These are phyloP conservation scores for Zygnema cylindricum DNA, from an alignment of 139 green algal species.

Conservation along the genomic window DNA sequence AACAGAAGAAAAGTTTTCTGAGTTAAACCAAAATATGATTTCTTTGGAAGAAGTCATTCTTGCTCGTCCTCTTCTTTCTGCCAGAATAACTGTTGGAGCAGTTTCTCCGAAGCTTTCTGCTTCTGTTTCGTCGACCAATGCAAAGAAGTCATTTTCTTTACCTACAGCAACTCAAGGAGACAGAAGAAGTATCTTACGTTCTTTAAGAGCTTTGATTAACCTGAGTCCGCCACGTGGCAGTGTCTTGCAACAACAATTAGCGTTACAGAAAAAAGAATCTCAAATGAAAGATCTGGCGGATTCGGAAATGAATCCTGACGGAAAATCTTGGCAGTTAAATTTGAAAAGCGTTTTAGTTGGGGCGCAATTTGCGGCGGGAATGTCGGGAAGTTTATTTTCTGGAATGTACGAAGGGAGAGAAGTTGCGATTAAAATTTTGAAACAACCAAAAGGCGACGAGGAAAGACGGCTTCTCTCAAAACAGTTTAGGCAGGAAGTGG, in stretches of 20 bases:
- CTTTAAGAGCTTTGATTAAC: not conserved
- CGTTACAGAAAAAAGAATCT: no score
- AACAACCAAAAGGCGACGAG: not conserved
- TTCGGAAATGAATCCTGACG: not conserved
- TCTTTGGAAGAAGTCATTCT: no score
- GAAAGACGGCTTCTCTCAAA: not conserved
- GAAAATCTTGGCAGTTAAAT: not conserved
- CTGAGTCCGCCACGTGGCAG: not conserved
- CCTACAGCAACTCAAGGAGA: no score
- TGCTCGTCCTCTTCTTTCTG: no score
- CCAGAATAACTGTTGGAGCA: no score
- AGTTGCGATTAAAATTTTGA: constrained; percentile 47
- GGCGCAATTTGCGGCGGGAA: constrained; percentile 38
- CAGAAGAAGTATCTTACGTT: no score
- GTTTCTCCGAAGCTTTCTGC: no score
- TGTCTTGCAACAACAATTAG: not conserved
- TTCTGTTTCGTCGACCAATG: no score
- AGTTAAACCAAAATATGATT: no score
- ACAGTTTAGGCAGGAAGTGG: constrained; percentile 47
- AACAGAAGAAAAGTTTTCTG: no score
- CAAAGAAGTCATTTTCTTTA: no score
- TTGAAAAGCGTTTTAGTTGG: constrained; percentile 31
- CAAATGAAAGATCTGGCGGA: no score
- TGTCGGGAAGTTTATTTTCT: constrained; percentile 16
- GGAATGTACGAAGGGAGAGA: constrained; percentile 21